Evolutionary conservation across 768 basidiomycete genomes (phyloP), one percentile per base, ranked within the genome.

Genomic region (Tulasnella sp.): DNA sequence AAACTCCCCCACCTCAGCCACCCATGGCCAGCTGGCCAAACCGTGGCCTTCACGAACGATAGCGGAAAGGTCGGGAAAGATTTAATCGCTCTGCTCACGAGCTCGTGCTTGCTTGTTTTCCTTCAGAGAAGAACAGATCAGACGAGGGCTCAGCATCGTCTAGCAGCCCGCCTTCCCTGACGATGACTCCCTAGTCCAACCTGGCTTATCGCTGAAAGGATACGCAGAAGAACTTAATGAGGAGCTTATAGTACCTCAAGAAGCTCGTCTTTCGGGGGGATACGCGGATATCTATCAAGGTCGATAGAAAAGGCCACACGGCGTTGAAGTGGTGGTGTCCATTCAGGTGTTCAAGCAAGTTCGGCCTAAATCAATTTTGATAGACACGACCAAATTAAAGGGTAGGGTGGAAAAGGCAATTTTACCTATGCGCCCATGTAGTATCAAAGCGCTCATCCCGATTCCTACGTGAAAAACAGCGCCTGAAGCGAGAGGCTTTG

Each of bases 311-410:
- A 12, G 62, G 8, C 14, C 16, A 27, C 31, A 36, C 14, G 62
- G 62, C 95, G 99, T 48, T 97, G 96, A 74, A 97, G 97, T 76
- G 97, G 97, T 80, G 97, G 97, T 77, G 98, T 96, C 24, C 97
- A 99, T 87, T 99, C 98, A 88, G 97, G 94, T 83, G 88, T 94
- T 40, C 88, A 90, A 58, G 95, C 96, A 16, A 90, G 98, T 71
- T 94, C 96, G 44, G 85, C 91, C 80, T 97, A 98, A 86, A 91
- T 99, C 58, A 31, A 68, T 27, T 9, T 27, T 34, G 10, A 0
- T 36, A 4, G 34, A 36, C 7, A 18, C 62, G 0, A 10, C n/a
- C 6, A 34, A 1, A 18, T 18, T 68, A 68, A 24, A 36, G 62
- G 16, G 36, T 2, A 34, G 62, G 12, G 27, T 16, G 18, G 62